phyloP scores from a whole-genome alignment of 1,284 basidiomycete species.

The Fomes fomentarius region DNA sequence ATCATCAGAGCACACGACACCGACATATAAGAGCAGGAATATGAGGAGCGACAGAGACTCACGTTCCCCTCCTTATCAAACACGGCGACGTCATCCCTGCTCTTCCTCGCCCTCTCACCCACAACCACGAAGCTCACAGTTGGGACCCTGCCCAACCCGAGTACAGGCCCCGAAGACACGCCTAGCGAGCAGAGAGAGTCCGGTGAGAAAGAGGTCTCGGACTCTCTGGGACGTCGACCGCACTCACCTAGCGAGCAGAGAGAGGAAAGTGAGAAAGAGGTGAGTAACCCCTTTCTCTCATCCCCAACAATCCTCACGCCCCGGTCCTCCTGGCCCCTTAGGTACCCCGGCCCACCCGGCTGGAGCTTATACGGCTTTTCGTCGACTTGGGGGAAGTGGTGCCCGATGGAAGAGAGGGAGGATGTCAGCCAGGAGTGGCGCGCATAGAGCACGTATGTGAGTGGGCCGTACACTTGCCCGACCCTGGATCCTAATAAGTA shows the following conservation, averaged over 20 bases:
- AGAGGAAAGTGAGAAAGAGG: too few species aligned
- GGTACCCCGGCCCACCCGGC: slow-evolving; percentile 63
- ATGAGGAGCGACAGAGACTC: slow-evolving; percentile 39
- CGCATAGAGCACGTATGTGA: slow-evolving; percentile 69
- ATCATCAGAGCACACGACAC: background rate
- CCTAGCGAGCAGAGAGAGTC: too few species aligned
- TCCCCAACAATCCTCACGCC: slow-evolving; percentile 73
- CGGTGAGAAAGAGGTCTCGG: too few species aligned
- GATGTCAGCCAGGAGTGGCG: slow-evolving; percentile 45
- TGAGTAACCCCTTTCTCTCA: slow-evolving; percentile 44
- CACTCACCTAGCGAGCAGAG: too few species aligned
- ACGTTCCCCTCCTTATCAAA: slow-evolving; percentile 67
- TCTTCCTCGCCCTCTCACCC: slow-evolving; percentile 54
- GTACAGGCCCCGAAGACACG: too few species aligned
- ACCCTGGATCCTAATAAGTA: too few species aligned
- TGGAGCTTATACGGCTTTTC: slow-evolving; percentile 64
- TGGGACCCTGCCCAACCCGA: slow-evolving; percentile 60
- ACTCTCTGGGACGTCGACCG: too few species aligned
- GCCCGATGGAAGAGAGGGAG: slow-evolving; percentile 61
- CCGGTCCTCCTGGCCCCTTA: slow-evolving; percentile 45
- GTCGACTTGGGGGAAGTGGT: slow-evolving; percentile 69
- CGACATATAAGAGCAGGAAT: background rate
- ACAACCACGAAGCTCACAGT: slow-evolving; percentile 75
- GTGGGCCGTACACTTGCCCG: slow-evolving; percentile 82
- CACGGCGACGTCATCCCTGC: slow-evolving; percentile 63